Conservation (phyloP, 768 basidiomycete species). For the Ephemerocybe angulata region DNA sequence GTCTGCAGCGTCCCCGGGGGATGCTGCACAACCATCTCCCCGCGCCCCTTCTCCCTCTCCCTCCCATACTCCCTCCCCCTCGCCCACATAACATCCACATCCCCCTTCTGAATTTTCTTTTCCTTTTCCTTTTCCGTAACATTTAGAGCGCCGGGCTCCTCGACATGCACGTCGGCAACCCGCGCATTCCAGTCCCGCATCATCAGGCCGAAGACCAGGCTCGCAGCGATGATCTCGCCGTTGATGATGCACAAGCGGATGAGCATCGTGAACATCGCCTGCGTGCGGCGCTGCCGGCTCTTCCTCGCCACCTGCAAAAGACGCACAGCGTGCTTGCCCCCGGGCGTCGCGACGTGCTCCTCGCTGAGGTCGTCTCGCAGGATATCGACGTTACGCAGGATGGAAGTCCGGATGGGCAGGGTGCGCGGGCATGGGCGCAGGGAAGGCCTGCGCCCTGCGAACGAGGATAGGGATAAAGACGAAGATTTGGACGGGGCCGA, state of each 20-base stretch:
- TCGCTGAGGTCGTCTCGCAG: slow-evolving; percentile 27
- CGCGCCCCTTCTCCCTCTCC: too few relatives aligned
- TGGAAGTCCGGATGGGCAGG: slow-evolving; percentile 12
- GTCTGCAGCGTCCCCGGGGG: slow-evolving; percentile 6
- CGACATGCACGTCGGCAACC: slow-evolving; percentile 19
- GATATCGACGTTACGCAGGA: slow-evolving; percentile 12
- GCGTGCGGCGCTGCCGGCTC: slow-evolving; percentile 51
- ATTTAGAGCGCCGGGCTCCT: slow-evolving; percentile 1
- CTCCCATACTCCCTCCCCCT: too few relatives aligned
- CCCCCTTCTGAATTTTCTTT: neutral
- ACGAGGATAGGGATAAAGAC: too few relatives aligned
- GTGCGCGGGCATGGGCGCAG: slow-evolving; percentile 14
- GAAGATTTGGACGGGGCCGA: neutral
- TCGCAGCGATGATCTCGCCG: slow-evolving; percentile 76
- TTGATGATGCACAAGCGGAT: slow-evolving; percentile 67
- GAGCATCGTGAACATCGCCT: slow-evolving; percentile 58
- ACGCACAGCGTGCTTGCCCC: slow-evolving; percentile 43
- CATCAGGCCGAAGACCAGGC: slow-evolving; percentile 62
- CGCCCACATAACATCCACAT: too few relatives aligned
- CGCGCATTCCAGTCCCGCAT: slow-evolving; percentile 59
- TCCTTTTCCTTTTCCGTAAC: too few relatives aligned
- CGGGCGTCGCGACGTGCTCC: slow-evolving; percentile 34
- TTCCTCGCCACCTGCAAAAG: slow-evolving; percentile 53
- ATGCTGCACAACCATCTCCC: too few relatives aligned
- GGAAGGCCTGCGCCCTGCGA: too few relatives aligned